These are phyloP conservation scores for Piper betle DNA, from an alignment of 164 flowering plant genomes.

Conservation along the genomic window DNA sequence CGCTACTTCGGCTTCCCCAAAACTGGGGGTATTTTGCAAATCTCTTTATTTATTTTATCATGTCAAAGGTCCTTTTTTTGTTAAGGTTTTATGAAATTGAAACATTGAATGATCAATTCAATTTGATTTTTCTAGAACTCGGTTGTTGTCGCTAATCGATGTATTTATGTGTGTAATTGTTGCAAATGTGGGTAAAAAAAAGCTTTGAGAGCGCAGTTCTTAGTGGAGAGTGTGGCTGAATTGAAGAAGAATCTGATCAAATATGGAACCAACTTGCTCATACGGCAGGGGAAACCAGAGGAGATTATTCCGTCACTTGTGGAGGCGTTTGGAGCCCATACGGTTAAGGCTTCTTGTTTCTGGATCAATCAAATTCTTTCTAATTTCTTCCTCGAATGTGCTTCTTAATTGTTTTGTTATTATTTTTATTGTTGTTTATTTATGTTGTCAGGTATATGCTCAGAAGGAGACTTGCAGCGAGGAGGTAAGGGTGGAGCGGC, in stretches of 20 bases:
- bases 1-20: conserved; percentile 75
- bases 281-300: conserved; percentile 78
- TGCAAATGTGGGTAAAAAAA: conserved; percentile 5
- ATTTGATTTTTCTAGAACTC: too few species aligned
- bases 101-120: not conserved
- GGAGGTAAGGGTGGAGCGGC: conserved; percentile 55
- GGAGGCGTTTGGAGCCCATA: conserved; percentile 56
- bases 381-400: too few species aligned
- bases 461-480: conserved; percentile 95
- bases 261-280: conserved; percentile 60
- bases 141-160: too few species aligned
- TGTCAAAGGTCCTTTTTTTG: not conserved
- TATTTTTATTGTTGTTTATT: too few species aligned
- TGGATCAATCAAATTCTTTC: too few species aligned
- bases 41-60: not conserved
- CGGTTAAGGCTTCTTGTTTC: conserved; percentile 27
- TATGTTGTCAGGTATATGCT: conserved; percentile 58
- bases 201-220: conserved; percentile 75
- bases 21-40: conserved; percentile 66
- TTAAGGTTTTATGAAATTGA: too few species aligned
- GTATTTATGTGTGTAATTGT: not conserved
- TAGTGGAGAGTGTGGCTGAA: conserved; percentile 65
- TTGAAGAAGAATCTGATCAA: conserved; percentile 67
- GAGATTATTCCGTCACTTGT: conserved; percentile 64
- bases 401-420: too few species aligned